Conservation (phyloP, 2,329 filamentous ascomycete genomes). For the Aureobasidium sp. region DNA sequence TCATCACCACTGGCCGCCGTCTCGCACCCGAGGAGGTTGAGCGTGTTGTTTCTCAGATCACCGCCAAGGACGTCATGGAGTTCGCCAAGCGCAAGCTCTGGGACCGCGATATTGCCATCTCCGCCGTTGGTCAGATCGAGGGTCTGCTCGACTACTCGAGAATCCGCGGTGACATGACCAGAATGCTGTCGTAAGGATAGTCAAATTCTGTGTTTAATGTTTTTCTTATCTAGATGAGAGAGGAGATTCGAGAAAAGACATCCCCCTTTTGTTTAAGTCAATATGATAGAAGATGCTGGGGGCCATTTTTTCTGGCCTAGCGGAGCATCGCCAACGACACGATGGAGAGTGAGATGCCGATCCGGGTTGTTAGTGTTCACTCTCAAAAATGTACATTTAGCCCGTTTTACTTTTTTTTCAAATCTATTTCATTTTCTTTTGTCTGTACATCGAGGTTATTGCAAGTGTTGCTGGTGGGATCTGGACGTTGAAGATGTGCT, state of each 20-base stretch:
- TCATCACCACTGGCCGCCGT: conserved; percentile 91
- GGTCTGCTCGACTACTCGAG: conserved; percentile 68
- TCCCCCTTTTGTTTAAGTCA: neutral
- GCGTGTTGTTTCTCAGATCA: conserved; percentile 77
- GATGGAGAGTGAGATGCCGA: conserved; percentile 8
- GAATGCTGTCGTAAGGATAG: conserved; percentile 47
- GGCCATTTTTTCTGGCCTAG: neutral
- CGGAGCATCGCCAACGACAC: neutral
- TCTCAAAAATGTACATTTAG: conserved; percentile 14
- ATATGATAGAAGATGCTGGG: conserved; percentile 8
- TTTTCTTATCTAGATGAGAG: conserved; percentile 9
- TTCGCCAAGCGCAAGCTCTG: conserved; percentile 93
- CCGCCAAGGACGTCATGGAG: conserved; percentile 93
- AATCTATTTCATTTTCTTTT: conserved; percentile 10
- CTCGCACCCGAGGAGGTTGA: conserved; percentile 92
- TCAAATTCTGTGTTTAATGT: conserved; percentile 3
- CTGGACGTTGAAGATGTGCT: neutral
- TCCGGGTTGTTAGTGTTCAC: conserved; percentile 11
- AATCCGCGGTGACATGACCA: conserved; percentile 77
- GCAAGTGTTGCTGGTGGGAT: neutral
- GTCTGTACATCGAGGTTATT: neutral
- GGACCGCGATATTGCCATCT: conserved; percentile 94
- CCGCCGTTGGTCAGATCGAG: conserved; percentile 88
- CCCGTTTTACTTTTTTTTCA: conserved; percentile 10
- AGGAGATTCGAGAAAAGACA: neutral